Base-by-base conservation (phyloP, 768 basidiomycete genomes). In the Podaxis carcinomalis region DNA sequence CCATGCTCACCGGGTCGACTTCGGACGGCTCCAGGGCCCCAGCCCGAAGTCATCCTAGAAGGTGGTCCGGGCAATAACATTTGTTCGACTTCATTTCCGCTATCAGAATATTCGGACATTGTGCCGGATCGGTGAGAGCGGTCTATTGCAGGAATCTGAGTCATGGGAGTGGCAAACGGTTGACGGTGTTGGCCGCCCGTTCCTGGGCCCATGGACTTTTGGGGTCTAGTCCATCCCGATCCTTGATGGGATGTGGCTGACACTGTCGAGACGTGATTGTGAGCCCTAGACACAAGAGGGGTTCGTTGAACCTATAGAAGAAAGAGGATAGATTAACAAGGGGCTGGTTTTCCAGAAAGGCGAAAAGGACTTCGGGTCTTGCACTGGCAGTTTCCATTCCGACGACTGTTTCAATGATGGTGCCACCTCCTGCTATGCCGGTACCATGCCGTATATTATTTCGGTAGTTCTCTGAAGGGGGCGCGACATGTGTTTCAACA, bases 11-110 rank as follows among this genome's bases (percentile, higher is more conserved):
- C 54, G 28, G 61, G 51, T 51, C 61, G 44, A 23, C 51, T 56
- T 40, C 56, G 61, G 7, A 23, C 50, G 10, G 55, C 55, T 6
- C 54, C n/a, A 5, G 54, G 36, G 5, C 49, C 56, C 55, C 56
- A 57, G 6, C 61, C 56, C 23, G 51, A 27, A 14, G 21, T 62
- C 53, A 59, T 44, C 52, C 64, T 66, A 32, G 62, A 61, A 51
- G 62, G 21, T 55, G 65, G 66, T 21, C 66, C 70, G 35, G 66
- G 64, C n/a, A 80, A 72, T 39, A 90, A 76, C 62, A 90, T 68
- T 63, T 82, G 81, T 68, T 92, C 89, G n/a, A 90, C 87, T 67
- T 91, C 90, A 53, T 85, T 82, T 1, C 83, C 80, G 68, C 88
- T 90, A 57, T 84, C 84, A 35, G 89, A 87, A 35, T 77, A 78